A percentile compares a stretch with the other conserved stretches of the same genome.
Evolutionary conservation across 208 protist genomes (phyloP).

Genomic region (Trypanosoma caninum): DNA sequence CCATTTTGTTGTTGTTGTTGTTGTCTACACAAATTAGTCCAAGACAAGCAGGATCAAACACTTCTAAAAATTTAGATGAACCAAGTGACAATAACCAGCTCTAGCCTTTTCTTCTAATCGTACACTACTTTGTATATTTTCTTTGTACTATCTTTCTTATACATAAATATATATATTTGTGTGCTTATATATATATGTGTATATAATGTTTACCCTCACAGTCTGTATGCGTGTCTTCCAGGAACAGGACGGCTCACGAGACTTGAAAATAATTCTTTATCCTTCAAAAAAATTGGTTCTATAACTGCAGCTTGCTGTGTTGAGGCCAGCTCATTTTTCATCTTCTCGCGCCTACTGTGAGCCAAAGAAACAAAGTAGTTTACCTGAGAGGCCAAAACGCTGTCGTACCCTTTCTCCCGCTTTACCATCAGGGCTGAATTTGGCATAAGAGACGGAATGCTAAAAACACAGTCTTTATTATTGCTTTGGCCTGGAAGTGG

Average conservation of each 20-base stretch:
- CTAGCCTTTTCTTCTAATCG: not conserved
- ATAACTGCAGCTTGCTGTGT: not conserved
- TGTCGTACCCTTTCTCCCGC: slow-evolving; percentile 22
- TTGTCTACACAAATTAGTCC: not conserved
- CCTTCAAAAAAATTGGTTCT: not conserved
- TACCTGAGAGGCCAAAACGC: slow-evolving; percentile 43
- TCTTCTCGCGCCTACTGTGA: not conserved
- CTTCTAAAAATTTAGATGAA: too few relatives aligned
- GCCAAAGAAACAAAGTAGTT: slow-evolving; percentile 36
- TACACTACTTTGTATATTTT: not conserved
- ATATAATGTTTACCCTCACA: slow-evolving; percentile 1
- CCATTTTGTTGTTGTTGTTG: not conserved
- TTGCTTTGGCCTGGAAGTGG: slow-evolving; percentile 70
- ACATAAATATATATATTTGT: not conserved
- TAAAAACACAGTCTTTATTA: slow-evolving; percentile 26
- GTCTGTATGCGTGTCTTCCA: slow-evolving; percentile 11
- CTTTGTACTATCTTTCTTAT: not conserved
- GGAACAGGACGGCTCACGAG: slow-evolving; percentile 2
- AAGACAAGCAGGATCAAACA: too few relatives aligned
- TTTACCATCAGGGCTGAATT: slow-evolving; percentile 39
- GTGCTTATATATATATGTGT: too few relatives aligned
- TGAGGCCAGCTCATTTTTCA: not conserved
- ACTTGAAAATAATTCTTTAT: not conserved
- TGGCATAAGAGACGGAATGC: slow-evolving; percentile 31
- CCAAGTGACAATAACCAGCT: not conserved